A percentile compares a stretch with the other conserved stretches of the same genome.
Evolutionary conservation across 2,329 filamentous ascomycete species (phyloP).

Genomic region (Neofusicoccum parvum): DNA sequence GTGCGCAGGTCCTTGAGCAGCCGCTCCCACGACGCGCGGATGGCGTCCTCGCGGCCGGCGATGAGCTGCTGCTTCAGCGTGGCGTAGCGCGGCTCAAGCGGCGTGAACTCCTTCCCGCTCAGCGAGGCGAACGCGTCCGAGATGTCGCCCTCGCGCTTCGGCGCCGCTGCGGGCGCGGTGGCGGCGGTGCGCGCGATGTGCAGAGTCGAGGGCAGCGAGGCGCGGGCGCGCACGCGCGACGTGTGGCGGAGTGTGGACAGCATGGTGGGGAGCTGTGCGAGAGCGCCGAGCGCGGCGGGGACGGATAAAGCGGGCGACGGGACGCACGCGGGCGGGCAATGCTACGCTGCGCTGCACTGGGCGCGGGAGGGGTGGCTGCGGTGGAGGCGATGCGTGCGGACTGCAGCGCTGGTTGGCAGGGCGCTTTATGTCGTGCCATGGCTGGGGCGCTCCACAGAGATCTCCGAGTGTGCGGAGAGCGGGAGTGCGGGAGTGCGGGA

Average conservation of each 20-base stretch:
- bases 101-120: constrained; percentile 48
- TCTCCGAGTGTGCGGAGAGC: neutral
- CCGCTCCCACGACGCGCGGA: constrained; percentile 51
- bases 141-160: constrained; percentile 53
- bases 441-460: neutral
- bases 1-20: constrained; percentile 46
- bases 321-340: neutral
- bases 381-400: neutral
- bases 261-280: constrained; percentile 28
- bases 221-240: constrained; percentile 20
- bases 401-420: neutral
- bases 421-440: constrained; percentile 13
- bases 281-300: neutral
- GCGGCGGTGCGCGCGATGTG: constrained; percentile 25
- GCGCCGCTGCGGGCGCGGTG: constrained; percentile 28
- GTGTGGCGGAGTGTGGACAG: constrained; percentile 32
- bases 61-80: constrained; percentile 49
- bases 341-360: constrained; percentile 10
- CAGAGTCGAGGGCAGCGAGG: constrained; percentile 5
- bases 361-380: neutral
- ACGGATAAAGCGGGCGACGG: neutral
- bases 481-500: constrained; percentile 4
- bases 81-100: constrained; percentile 49
- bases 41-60: constrained; percentile 49
- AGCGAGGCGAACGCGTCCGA: constrained; percentile 54